Conservation (phyloP, 129 eudicot genomes). For the Solidago caesia region DNA sequence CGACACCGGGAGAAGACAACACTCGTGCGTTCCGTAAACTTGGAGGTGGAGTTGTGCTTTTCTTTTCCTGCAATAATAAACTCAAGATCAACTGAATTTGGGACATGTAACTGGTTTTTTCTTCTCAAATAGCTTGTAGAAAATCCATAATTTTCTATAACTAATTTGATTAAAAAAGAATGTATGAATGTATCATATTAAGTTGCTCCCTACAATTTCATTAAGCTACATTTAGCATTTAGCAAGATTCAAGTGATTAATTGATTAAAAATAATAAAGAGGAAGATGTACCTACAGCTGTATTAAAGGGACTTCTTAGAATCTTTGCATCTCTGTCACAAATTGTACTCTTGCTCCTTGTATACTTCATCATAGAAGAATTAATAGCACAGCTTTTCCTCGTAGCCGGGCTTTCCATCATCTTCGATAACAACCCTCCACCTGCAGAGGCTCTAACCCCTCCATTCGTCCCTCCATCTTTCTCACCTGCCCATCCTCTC, state of each 20-base stretch:
- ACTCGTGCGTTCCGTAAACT: constrained; percentile 40
- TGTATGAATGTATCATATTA: too few relatives aligned
- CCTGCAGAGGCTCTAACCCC: constrained; percentile 68
- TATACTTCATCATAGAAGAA: constrained; percentile 55
- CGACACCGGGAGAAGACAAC: constrained; percentile 36
- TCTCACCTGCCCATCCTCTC: constrained; percentile 42
- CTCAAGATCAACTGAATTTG: constrained; percentile 4
- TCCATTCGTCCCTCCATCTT: constrained; percentile 38
- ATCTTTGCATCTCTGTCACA: constrained; percentile 76
- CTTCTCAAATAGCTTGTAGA: background rate
- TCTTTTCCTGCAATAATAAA: constrained; percentile 59
- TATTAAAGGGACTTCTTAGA: constrained; percentile 52
- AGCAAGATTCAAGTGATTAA: background rate
- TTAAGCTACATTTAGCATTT: too few relatives aligned
- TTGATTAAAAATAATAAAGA: constrained; percentile 23
- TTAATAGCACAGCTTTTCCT: constrained; percentile 64
- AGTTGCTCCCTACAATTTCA: too few relatives aligned
- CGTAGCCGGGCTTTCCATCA: constrained; percentile 51
- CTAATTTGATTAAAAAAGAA: background rate
- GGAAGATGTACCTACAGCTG: constrained; percentile 96
- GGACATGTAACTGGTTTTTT: background rate
- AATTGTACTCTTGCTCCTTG: constrained; percentile 79
- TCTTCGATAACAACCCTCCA: constrained; percentile 57
- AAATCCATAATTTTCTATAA: background rate
- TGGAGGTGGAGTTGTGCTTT: constrained; percentile 84